Conservation (phyloP, 2,329 filamentous ascomycete species). For the Bretziella fagacearum region DNA sequence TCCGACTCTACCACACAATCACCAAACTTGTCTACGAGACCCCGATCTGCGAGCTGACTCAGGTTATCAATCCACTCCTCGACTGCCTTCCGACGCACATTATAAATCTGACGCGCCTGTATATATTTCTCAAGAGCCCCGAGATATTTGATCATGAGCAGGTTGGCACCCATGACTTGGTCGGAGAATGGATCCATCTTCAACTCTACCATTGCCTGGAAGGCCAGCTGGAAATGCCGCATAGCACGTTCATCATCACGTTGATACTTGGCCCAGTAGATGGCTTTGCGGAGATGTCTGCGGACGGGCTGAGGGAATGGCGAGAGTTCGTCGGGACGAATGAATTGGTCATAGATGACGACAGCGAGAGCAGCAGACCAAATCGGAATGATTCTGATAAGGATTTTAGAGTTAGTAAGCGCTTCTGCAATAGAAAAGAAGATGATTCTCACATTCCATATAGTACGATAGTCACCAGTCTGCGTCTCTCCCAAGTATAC, state of each 20-base stretch:
- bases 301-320: conserved; percentile 11
- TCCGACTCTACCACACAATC: conserved; percentile 21
- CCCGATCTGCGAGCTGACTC: conserved; percentile 33
- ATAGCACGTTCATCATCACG: conserved; percentile 14
- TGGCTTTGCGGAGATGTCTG: conserved; percentile 13
- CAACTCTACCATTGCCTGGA: conserved; percentile 11
- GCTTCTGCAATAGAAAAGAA: neutral
- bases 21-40: conserved; percentile 27
- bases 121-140: conserved; percentile 57
- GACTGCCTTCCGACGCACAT: conserved; percentile 57
- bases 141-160: conserved; percentile 63
- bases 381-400: neutral
- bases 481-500: conserved; percentile 7
- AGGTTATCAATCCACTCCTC: conserved; percentile 40
- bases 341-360: conserved; percentile 7
- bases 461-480: conserved; percentile 7
- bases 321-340: conserved; percentile 9
- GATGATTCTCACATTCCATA: conserved; percentile 9
- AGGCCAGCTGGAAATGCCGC: conserved; percentile 10
- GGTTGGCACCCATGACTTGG: conserved; percentile 76
- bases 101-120: conserved; percentile 58
- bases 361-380: conserved; percentile 2
- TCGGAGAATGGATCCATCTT: conserved; percentile 74
- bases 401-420: conserved; percentile 1
- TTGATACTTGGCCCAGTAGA: conserved; percentile 15